Evolutionary conservation across 306 rosid species (phyloP).

Genomic region (Castanea sativa): DNA sequence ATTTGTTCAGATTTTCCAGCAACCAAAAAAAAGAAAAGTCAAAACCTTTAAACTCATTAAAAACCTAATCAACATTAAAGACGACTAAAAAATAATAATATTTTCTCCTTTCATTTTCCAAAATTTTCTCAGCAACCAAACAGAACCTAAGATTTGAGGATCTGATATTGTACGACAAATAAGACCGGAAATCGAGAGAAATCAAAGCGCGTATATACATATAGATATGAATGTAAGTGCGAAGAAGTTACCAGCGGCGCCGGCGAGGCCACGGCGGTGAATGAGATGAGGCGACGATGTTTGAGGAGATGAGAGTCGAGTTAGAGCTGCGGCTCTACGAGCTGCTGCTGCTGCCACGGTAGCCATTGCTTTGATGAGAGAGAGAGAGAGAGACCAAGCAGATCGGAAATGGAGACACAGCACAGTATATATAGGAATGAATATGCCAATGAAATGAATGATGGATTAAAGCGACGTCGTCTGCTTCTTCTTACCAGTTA

Average conservation of each 20-base stretch:
- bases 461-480: too few relatives aligned
- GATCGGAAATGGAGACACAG: not conserved
- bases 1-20: not conserved
- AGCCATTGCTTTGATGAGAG: constrained; percentile 52
- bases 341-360: constrained; percentile 62
- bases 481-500: too few relatives aligned
- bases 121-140: not conserved
- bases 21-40: not conserved
- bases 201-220: not conserved
- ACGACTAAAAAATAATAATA: not conserved
- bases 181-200: constrained; percentile 29
- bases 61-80: not conserved
- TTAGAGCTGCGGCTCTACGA: constrained; percentile 64
- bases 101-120: not conserved
- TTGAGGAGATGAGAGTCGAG: constrained; percentile 51
- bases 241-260: constrained; percentile 62
- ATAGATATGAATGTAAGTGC: too few relatives aligned
- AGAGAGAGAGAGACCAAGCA: not conserved
- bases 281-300: constrained; percentile 41
- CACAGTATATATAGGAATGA: too few relatives aligned
- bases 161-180: not conserved
- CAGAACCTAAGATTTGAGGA: not conserved
- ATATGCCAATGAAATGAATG: too few relatives aligned
- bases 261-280: constrained; percentile 82
- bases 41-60: not conserved